These are phyloP conservation scores for Metahyphopichia silvanorum DNA, from an alignment of 805 yeast species.

Conservation along the genomic window DNA sequence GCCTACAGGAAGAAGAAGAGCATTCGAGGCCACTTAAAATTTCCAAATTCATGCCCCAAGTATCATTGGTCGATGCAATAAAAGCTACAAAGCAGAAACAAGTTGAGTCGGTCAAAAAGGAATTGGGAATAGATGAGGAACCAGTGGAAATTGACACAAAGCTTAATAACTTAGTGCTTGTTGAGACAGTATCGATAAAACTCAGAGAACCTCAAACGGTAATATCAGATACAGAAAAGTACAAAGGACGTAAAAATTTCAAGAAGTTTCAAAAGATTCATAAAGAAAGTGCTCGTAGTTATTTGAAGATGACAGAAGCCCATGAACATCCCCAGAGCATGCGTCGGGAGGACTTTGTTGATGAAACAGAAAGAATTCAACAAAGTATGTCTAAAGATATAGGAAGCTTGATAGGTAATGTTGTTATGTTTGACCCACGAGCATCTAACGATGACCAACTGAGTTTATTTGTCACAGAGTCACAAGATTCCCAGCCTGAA, in stretches of 20 bases:
- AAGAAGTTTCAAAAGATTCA: constrained; percentile 26
- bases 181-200: constrained; percentile 24
- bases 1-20: background rate
- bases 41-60: constrained; percentile 11
- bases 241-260: constrained; percentile 23
- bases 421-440: too few relatives aligned
- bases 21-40: too few relatives aligned
- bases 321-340: constrained; percentile 1
- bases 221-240: constrained; percentile 2
- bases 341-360: too few relatives aligned
- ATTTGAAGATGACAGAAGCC: background rate
- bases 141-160: constrained; percentile 6
- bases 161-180: constrained; percentile 25
- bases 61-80: constrained; percentile 28
- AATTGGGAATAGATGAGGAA: constrained; percentile 22
- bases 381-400: too few relatives aligned
- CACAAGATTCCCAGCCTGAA: too few relatives aligned
- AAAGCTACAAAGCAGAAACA: constrained; percentile 21
- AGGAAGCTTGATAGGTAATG: too few relatives aligned
- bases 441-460: too few relatives aligned
- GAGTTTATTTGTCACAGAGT: too few relatives aligned
- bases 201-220: constrained; percentile 6
- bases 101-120: constrained; percentile 15
- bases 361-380: too few relatives aligned
- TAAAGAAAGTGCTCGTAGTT: too few relatives aligned